Evolutionary conservation across 305 asterid genomes (phyloP).

Genomic region (Fraxinus xanthoxyloides): DNA sequence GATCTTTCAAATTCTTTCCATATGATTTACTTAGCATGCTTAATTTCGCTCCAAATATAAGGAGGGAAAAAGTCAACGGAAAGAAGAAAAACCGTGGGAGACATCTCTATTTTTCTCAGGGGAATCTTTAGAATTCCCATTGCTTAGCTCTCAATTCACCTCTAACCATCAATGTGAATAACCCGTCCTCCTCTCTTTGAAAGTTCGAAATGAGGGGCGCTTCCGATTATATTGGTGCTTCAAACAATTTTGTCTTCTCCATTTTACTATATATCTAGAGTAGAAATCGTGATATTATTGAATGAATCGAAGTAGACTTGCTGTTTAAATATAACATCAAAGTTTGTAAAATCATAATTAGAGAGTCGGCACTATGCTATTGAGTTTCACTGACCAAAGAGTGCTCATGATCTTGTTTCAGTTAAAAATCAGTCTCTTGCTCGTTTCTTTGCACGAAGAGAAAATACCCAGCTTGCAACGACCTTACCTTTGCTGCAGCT

Average conservation of each 20-base stretch:
- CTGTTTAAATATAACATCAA: conserved; percentile 9
- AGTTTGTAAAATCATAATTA: conserved; percentile 7
- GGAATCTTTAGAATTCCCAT: no score
- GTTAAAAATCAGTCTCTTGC: conserved; percentile 66
- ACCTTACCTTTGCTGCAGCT: conserved; percentile 74
- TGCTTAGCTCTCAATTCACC: no score
- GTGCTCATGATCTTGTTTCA: neutral
- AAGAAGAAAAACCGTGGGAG: neutral
- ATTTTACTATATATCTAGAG: no score
- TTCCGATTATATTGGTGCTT: no score
- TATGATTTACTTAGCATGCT: neutral
- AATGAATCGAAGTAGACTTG: conserved; percentile 18
- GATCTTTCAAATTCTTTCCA: neutral
- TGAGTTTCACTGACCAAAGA: neutral
- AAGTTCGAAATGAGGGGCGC: no score
- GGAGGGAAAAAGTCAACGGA: neutral
- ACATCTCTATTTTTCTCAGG: no score
- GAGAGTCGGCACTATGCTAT: neutral
- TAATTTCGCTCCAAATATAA: neutral
- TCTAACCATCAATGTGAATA: no score
- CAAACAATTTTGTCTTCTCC: no score
- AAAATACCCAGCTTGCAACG: conserved; percentile 79
- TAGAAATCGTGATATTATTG: neutral
- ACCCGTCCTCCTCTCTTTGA: no score
- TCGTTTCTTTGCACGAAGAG: conserved; percentile 65